A percentile compares a stretch with the other conserved stretches of the same genome.
phyloP scores from a whole-genome alignment of 2,329 filamentous ascomycete genomes.

The Venturia nashicola region DNA sequence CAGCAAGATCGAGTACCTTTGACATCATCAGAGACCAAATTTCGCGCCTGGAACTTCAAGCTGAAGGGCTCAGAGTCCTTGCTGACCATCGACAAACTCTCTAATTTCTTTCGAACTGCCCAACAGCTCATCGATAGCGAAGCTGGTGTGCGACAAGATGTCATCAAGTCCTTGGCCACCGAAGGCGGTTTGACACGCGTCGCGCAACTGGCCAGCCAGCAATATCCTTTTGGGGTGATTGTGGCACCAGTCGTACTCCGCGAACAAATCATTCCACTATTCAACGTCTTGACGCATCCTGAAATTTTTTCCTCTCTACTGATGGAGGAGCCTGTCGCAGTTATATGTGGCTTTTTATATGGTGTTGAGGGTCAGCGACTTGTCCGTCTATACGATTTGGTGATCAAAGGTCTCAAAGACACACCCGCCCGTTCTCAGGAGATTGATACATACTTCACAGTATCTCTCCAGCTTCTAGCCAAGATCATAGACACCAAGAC shows the following conservation, averaged over 20 bases:
- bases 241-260: not conserved
- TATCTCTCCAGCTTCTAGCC: not conserved
- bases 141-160: not conserved
- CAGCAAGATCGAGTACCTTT: not conserved
- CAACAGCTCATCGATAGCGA: not conserved
- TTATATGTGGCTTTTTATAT: not conserved
- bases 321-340: not conserved
- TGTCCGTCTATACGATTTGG: not conserved
- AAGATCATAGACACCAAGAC: not conserved
- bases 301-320: not conserved
- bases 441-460: not conserved
- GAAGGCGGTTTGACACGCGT: not conserved
- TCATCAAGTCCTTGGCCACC: not conserved
- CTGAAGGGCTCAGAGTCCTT: not conserved
- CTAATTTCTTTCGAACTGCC: not conserved
- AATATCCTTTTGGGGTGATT: not conserved
- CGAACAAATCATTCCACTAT: not conserved
- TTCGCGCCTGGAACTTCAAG: not conserved
- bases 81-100: not conserved
- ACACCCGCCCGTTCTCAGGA: not conserved
- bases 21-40: not conserved
- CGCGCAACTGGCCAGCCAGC: not conserved
- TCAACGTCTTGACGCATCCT: slow-evolving; percentile 1
- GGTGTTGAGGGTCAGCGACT: not conserved
- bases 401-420: not conserved